Percentiles rank a stretch among this genome's conserved stretches.
phyloP scores from a whole-genome alignment of 805 yeast genomes.

The Ascoidea asiatica region DNA sequence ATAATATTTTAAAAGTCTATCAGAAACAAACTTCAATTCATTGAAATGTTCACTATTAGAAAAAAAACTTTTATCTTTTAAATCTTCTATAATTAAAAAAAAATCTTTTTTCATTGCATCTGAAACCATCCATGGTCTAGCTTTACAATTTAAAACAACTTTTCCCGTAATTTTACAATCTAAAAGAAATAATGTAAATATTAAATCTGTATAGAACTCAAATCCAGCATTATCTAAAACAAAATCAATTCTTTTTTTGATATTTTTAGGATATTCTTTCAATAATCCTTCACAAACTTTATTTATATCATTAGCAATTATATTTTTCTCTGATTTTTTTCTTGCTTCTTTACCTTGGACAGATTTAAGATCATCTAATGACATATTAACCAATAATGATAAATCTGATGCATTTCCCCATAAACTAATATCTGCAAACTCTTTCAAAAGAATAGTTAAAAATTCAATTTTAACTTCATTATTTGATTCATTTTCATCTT shows the following conservation, averaged over 20 bases:
- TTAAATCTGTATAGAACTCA: slow-evolving; percentile 80
- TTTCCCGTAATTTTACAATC: slow-evolving; percentile 53
- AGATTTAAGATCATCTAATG: slow-evolving; percentile 77
- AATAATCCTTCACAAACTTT: slow-evolving; percentile 45
- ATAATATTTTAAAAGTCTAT: slow-evolving; percentile 29
- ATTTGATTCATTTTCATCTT: slow-evolving; percentile 13
- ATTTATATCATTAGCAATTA: slow-evolving; percentile 62
- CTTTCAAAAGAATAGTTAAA: slow-evolving; percentile 52
- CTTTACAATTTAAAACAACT: slow-evolving; percentile 76
- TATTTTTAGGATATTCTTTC: slow-evolving; percentile 7
- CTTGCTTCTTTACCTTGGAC: slow-evolving; percentile 86
- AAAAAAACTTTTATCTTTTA: slow-evolving; percentile 39
- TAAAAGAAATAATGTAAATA: slow-evolving; percentile 49
- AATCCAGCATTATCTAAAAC: slow-evolving; percentile 92
- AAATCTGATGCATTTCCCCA: slow-evolving; percentile 99
- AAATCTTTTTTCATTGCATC: slow-evolving; percentile 87
- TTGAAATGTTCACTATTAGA: slow-evolving; percentile 14
- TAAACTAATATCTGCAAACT: slow-evolving; percentile 73
- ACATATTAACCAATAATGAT: slow-evolving; percentile 78
- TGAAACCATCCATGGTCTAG: slow-evolving; percentile 94
- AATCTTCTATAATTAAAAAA: slow-evolving; percentile 38
- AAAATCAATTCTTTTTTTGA: slow-evolving; percentile 51
- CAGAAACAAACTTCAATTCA: slow-evolving; percentile 33
- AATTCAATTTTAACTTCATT: slow-evolving; percentile 18
- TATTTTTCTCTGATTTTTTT: slow-evolving; percentile 65